Evolutionary conservation across 2,329 filamentous ascomycete genomes (phyloP).

Genomic region (Davidsoniella australis): DNA sequence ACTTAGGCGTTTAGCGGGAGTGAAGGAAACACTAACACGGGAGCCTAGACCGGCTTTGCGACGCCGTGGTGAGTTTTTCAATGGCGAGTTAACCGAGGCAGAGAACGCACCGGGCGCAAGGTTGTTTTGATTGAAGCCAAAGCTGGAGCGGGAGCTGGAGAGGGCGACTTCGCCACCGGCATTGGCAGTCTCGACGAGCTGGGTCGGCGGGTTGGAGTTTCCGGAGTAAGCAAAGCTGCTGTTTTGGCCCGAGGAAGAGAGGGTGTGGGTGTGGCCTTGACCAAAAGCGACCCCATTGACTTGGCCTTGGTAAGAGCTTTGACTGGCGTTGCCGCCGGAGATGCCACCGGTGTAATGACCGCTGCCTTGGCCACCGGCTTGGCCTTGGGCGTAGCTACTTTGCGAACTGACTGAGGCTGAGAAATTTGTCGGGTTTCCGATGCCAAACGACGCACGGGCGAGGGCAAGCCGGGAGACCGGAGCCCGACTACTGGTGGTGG

Average conservation of each 20-base stretch:
- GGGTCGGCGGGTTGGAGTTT: conserved; percentile 1
- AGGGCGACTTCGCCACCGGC: conserved; percentile 5
- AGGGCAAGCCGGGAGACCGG: conserved; percentile 4
- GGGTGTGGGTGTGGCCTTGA: conserved; percentile 1
- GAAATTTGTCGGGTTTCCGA: background rate
- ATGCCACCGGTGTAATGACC: background rate
- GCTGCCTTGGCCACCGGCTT: background rate
- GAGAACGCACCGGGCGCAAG: conserved; percentile 5
- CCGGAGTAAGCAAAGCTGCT: conserved; percentile 5
- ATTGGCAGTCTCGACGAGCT: conserved; percentile 11
- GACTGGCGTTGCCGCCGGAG: background rate
- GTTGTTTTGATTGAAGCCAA: conserved; percentile 17
- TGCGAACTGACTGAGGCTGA: conserved; percentile 8
- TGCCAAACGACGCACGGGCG: conserved; percentile 6
- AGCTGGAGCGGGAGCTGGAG: conserved; percentile 10
- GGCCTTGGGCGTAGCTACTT: conserved; percentile 4
- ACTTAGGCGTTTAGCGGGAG: conserved; percentile 51
- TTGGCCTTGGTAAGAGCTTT: conserved; percentile 9
- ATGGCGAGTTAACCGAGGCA: conserved; percentile 33
- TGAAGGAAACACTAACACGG: conserved; percentile 62
- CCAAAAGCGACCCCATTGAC: conserved; percentile 8
- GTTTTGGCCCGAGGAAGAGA: conserved; percentile 10
- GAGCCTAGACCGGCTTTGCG: conserved; percentile 44
- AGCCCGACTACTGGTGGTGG: conserved; percentile 1
- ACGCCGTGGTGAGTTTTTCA: conserved; percentile 65